Conservation (phyloP, 768 basidiomycete genomes). For the Pleurotus salmoneostramineus region DNA sequence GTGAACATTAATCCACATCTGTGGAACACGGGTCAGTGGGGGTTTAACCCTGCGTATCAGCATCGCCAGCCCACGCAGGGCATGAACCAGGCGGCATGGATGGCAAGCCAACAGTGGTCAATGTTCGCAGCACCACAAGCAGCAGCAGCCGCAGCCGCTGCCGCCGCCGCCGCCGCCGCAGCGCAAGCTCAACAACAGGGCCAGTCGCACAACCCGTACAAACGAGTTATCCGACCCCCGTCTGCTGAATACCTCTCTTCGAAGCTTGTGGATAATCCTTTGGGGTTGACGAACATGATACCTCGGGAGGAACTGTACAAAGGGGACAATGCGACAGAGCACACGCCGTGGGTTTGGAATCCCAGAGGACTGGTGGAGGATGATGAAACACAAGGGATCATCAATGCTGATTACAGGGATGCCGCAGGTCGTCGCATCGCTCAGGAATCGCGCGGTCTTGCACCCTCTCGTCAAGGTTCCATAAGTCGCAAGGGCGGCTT, state of each 20-base stretch:
- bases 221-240: slow-evolving; percentile 55
- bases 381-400: slow-evolving; percentile 15
- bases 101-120: slow-evolving; percentile 3
- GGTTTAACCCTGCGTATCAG: slow-evolving; percentile 40
- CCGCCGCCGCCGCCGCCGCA: slow-evolving; percentile 17
- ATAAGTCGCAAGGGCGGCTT: not conserved
- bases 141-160: slow-evolving; percentile 25
- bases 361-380: slow-evolving; percentile 39
- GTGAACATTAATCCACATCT: slow-evolving; percentile 36
- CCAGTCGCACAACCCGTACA: slow-evolving; percentile 53
- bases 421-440: slow-evolving; percentile 11
- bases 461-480: slow-evolving; percentile 9
- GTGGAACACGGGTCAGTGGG: slow-evolving; percentile 54
- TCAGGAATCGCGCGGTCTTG: slow-evolving; percentile 14
- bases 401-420: slow-evolving; percentile 12
- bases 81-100: slow-evolving; percentile 26
- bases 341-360: slow-evolving; percentile 78
- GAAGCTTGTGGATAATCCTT: slow-evolving; percentile 54
- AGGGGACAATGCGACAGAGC: slow-evolving; percentile 27
- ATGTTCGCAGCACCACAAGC: slow-evolving; percentile 11
- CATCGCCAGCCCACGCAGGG: slow-evolving; percentile 19
- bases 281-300: slow-evolving; percentile 65
- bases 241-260: slow-evolving; percentile 65
- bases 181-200: slow-evolving; percentile 20
- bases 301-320: slow-evolving; percentile 32